Evolutionary conservation across 805 yeast genomes (phyloP), one percentile per base, ranked within the genome.

Genomic region (Saccharomycopsis capsularis): DNA sequence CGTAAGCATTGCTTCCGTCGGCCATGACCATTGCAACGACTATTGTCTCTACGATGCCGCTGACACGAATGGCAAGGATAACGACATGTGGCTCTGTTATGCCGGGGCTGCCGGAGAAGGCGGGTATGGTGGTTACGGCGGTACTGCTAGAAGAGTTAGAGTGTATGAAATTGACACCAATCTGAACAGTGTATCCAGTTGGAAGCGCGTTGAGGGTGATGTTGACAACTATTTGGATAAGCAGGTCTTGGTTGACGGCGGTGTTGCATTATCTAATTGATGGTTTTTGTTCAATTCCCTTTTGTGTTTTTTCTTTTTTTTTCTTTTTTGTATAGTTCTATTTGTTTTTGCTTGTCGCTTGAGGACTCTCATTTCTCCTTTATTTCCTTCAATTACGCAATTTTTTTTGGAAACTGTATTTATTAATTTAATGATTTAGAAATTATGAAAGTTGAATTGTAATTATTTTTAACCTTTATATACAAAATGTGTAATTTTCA

Each of bases 41-140:
- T 93, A 76, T 62, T 93, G 99, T 65, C 65, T 86, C 51, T 65
- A 72, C 45, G 84, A 85, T 55, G 63, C 68, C 21, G 55, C 54
- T 30, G 49, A 54, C 23, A 51, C 57, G 5, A 56, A 56, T n/a
- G 59, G 55, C 11, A 23, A 43, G 15, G 45, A 53, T 27, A 63
- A 71, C 57, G 66, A 67, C 48, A 65, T 83, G 29, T 87, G 95
- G 95, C 67, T 93, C 30, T 93, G 99, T 60, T 89, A 88, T 61
- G 99, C 96, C 3, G 99, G 99, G 23, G 95, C 81, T 1, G 74
- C 77, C 3, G 99, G 98, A 15, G 95, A 87, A 66, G 99, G 98
- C 36, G 98, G 96, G 0, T 93, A 93, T 61, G 97, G 84, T 6
- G 97, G 97, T 0, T 88, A 89, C 59, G 91, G 89, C 1, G 91